These are phyloP conservation scores for Datisca glomerata DNA, from an alignment of 306 rosid genomes.

Conservation along the genomic window DNA sequence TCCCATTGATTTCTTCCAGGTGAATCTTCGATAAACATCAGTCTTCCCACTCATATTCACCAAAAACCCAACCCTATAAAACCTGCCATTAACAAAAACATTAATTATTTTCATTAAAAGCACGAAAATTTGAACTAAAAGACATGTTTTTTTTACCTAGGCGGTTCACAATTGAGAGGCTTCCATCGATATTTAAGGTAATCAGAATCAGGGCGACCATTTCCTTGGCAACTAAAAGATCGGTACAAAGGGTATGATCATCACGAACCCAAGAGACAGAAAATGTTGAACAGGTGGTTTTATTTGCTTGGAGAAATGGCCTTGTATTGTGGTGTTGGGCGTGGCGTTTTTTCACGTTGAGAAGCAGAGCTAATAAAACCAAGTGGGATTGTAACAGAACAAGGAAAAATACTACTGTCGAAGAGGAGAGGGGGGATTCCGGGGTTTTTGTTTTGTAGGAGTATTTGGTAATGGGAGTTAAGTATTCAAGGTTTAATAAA, in stretches of 20 bases:
- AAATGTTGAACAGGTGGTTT: slow-evolving; percentile 59
- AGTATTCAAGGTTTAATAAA: too few species aligned
- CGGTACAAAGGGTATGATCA: slow-evolving; percentile 63
- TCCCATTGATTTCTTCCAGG: slow-evolving; percentile 91
- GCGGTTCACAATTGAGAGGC: slow-evolving; percentile 89
- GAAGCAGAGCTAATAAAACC: slow-evolving; percentile 41
- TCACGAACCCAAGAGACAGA: slow-evolving; percentile 81
- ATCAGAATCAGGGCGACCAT: slow-evolving; percentile 81
- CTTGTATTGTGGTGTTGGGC: slow-evolving; percentile 26
- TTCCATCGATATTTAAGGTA: slow-evolving; percentile 83
- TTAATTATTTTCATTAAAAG: slow-evolving; percentile 35
- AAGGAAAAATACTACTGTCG: slow-evolving; percentile 19
- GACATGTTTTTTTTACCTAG: slow-evolving; percentile 39
- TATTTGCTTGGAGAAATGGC: slow-evolving; percentile 59
- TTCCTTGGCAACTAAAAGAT: slow-evolving; percentile 58
- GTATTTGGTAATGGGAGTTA: too few species aligned
- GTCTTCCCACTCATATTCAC: slow-evolving; percentile 65
- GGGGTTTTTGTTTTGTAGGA: too few species aligned
- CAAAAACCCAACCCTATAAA: slow-evolving; percentile 73
- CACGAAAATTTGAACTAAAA: slow-evolving; percentile 10
- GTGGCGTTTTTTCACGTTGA: slow-evolving; percentile 44
- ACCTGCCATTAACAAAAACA: slow-evolving; percentile 70
- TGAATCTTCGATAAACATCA: slow-evolving; percentile 91
- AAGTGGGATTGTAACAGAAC: slow-evolving; percentile 23
- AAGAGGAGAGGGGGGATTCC: too few species aligned